Evolutionary conservation across 139 green algal genomes (phyloP).

Genomic region (Mesotaenium endlicherianum): DNA sequence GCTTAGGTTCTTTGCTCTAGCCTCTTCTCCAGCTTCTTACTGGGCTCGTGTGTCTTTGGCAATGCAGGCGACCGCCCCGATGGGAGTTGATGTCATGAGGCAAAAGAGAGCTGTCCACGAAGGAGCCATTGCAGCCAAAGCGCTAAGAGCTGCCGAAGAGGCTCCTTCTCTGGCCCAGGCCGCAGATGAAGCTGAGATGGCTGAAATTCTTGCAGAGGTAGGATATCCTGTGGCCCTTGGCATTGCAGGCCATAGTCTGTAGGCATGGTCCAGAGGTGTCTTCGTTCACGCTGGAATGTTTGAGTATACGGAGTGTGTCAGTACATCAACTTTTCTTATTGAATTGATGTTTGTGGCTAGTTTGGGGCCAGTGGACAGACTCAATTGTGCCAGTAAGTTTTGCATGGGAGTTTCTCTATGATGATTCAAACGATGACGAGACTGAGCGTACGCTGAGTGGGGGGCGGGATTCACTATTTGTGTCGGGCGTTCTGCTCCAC

Average conservation of each 20-base stretch:
- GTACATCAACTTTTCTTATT: too few relatives aligned
- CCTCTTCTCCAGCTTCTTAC: neutral
- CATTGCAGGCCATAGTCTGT: neutral
- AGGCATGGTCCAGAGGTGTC: too few relatives aligned
- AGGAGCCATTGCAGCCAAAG: neutral
- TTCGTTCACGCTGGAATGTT: too few relatives aligned
- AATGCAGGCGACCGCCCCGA: neutral
- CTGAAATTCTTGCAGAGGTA: neutral
- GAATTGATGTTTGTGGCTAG: too few relatives aligned
- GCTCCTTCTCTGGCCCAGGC: neutral
- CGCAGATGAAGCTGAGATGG: neutral
- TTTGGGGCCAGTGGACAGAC: too few relatives aligned
- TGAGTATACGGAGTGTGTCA: too few relatives aligned
- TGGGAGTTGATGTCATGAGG: slow-evolving; percentile 18
- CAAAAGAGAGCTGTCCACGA: slow-evolving; percentile 14
- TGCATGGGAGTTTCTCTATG: too few relatives aligned
- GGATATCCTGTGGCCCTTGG: neutral
- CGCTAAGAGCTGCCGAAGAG: neutral
- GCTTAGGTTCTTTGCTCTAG: neutral
- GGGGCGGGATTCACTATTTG: too few relatives aligned
- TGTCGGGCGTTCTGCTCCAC: too few relatives aligned
- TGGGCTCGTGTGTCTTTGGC: neutral
- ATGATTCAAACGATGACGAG: too few relatives aligned
- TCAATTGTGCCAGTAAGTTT: too few relatives aligned
- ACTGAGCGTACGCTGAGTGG: too few relatives aligned